Percentiles rank a stretch among this genome's conserved stretches.
These are phyloP conservation scores for Sporothrix phasma DNA, from an alignment of 2,329 filamentous ascomycete species.

Conservation along the genomic window DNA sequence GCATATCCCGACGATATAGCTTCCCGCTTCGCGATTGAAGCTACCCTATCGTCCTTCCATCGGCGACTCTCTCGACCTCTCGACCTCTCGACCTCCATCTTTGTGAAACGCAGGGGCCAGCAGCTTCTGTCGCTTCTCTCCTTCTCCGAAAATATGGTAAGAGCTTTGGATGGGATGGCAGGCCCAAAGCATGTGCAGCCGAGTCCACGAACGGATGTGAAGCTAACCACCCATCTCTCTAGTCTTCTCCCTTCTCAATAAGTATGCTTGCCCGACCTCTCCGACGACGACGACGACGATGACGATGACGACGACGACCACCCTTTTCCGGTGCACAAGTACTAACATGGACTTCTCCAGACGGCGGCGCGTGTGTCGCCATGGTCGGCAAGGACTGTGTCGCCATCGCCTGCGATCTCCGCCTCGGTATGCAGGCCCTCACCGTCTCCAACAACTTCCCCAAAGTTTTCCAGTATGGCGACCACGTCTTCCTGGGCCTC, in stretches of 20 bases:
- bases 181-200: neutral
- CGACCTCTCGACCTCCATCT: too few relatives aligned
- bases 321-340: neutral
- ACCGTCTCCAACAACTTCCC: slow-evolving; percentile 99
- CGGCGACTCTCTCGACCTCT: too few relatives aligned
- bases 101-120: neutral
- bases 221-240: slow-evolving; percentile 25
- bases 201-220: neutral
- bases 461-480: slow-evolving; percentile 97
- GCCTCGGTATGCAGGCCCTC: slow-evolving; percentile 88
- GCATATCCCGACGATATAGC: neutral
- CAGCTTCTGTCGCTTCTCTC: slow-evolving; percentile 9
- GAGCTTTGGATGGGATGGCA: neutral
- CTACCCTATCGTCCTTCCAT: too few relatives aligned
- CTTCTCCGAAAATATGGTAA: slow-evolving; percentile 1
- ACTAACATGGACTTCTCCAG: slow-evolving; percentile 27
- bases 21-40: neutral
- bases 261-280: slow-evolving; percentile 47
- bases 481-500: slow-evolving; percentile 79
- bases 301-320: neutral
- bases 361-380: slow-evolving; percentile 89
- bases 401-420: slow-evolving; percentile 97
- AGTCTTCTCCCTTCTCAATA: slow-evolving; percentile 93
- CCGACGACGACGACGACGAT: neutral
- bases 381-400: slow-evolving; percentile 99